Conservation (phyloP, 257 asterid genomes). For the Ocimum tenuiflorum region DNA sequence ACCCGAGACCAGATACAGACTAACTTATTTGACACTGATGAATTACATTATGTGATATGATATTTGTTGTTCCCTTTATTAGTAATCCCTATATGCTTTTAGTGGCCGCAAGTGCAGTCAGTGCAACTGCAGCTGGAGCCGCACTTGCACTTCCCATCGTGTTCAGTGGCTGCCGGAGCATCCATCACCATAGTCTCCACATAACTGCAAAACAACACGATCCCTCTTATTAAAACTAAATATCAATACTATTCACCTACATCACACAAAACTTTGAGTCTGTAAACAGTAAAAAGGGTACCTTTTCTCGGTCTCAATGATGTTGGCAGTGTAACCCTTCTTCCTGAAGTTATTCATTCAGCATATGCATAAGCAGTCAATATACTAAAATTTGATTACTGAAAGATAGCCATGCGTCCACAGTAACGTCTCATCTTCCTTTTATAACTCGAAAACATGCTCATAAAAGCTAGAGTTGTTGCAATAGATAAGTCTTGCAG, state of each 20-base stretch:
- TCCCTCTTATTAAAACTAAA: background rate
- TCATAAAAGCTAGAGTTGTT: background rate
- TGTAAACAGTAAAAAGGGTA: background rate
- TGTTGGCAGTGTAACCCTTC: conserved; percentile 34
- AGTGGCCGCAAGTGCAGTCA: conserved; percentile 53
- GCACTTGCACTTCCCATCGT: conserved; percentile 61
- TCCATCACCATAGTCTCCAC: conserved; percentile 34
- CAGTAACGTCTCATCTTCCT: background rate
- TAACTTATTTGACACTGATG: conserved; percentile 9
- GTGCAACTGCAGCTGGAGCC: conserved; percentile 54
- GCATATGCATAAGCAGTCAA: conserved; percentile 9
- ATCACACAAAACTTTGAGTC: background rate
- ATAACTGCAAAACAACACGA: conserved; percentile 29
- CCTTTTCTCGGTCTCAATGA: conserved; percentile 48
- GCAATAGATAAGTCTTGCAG: background rate
- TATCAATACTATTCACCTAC: background rate
- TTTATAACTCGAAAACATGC: background rate
- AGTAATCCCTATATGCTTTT: background rate
- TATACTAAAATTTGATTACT: background rate
- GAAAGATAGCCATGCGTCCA: background rate
- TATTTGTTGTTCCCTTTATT: conserved; percentile 14
- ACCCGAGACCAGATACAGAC: background rate
- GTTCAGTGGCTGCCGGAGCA: conserved; percentile 32
- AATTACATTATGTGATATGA: conserved; percentile 1
- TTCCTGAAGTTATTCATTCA: conserved; percentile 35